Conservation (phyloP, 2,329 filamentous ascomycete genomes). For the Fonsecaea nubica region DNA sequence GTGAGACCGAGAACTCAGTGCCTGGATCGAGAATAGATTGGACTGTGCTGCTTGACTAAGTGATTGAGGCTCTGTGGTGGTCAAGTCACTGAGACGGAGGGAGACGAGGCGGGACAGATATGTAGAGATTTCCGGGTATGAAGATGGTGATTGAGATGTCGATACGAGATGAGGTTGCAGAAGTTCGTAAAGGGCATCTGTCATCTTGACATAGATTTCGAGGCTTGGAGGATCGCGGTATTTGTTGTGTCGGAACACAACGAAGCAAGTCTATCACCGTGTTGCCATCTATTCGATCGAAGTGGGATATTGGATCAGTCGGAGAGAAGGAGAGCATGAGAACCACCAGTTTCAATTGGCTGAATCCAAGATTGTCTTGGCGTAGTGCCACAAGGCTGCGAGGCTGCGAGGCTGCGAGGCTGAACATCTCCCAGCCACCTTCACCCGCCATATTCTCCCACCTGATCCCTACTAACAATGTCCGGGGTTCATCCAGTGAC, state of each 20-base stretch:
- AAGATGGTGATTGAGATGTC: constrained; percentile 49
- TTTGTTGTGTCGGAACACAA: background rate
- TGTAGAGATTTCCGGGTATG: constrained; percentile 51
- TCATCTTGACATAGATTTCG: constrained; percentile 54
- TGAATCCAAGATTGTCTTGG: background rate
- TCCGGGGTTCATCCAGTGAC: background rate
- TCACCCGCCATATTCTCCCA: constrained; percentile 13
- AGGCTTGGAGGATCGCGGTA: background rate
- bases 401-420: constrained; percentile 2
- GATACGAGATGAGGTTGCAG: constrained; percentile 65
- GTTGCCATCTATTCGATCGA: background rate
- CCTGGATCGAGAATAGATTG: constrained; percentile 80
- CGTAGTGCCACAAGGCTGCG: background rate
- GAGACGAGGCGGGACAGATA: constrained; percentile 82
- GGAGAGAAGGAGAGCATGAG: background rate
- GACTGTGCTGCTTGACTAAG: constrained; percentile 83
- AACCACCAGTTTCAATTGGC: background rate
- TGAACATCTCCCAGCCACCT: background rate
- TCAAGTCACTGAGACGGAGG: constrained; percentile 74
- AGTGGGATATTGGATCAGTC: background rate
- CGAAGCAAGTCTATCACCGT: background rate
- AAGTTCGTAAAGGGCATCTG: constrained; percentile 77
- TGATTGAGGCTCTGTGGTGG: constrained; percentile 75
- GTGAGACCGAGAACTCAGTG: constrained; percentile 87
- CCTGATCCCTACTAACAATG: constrained; percentile 2